Evolutionary conservation across 2,329 filamentous ascomycete genomes (phyloP).

Genomic region (Pseudocercospora ulei): DNA sequence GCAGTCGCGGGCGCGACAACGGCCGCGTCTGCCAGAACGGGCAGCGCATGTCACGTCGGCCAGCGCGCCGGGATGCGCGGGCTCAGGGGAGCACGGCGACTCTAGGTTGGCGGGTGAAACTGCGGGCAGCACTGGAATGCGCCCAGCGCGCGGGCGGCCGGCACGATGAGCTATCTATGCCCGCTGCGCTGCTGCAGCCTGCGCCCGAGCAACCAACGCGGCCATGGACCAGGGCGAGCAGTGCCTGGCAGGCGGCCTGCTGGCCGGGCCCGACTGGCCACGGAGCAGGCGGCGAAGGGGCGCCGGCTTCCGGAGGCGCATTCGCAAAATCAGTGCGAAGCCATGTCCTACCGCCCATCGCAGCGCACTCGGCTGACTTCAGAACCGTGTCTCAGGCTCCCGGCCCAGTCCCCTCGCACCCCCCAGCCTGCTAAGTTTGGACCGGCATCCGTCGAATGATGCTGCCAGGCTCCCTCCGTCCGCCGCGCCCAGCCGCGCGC

Average conservation of each 20-base stretch:
- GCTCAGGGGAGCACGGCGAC: slow-evolving; percentile 26
- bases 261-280: slow-evolving; percentile 12
- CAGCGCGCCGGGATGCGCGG: neutral
- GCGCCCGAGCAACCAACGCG: too few species aligned
- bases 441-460: slow-evolving; percentile 14
- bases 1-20: neutral
- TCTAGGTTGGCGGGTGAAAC: slow-evolving; percentile 24
- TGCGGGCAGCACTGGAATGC: slow-evolving; percentile 17
- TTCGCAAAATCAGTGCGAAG: slow-evolving; percentile 23
- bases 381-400: slow-evolving; percentile 21
- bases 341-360: slow-evolving; percentile 9
- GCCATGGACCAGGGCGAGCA: too few species aligned
- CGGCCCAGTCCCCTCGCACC: slow-evolving; percentile 18
- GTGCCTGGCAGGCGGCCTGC: slow-evolving; percentile 18
- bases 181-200: too few species aligned
- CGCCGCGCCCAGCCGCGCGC: slow-evolving; percentile 15
- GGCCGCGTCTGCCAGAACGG: neutral
- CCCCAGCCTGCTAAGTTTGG: slow-evolving; percentile 20
- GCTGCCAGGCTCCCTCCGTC: slow-evolving; percentile 10
- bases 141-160: slow-evolving; percentile 12
- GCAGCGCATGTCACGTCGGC: slow-evolving; percentile 4
- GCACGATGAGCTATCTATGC: slow-evolving; percentile 11
- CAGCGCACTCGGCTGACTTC: slow-evolving; percentile 20
- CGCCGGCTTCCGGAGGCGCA: slow-evolving; percentile 14
- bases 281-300: slow-evolving; percentile 15